Base-by-base conservation (phyloP, 2,329 filamentous ascomycete species). In the Cytospora schulzeri region DNA sequence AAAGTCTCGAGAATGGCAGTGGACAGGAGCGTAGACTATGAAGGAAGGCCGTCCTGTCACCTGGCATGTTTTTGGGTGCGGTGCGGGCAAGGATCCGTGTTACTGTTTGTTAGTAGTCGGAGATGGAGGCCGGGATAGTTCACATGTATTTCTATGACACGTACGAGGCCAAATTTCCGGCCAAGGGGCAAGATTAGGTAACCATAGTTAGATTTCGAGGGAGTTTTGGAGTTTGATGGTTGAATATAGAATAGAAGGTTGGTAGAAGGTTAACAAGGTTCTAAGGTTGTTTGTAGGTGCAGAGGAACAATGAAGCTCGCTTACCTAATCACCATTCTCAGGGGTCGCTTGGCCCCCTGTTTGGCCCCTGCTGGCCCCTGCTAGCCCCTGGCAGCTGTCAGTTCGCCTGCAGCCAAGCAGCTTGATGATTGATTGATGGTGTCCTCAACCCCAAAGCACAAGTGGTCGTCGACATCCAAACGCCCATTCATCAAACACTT, bases 341-440 rank as follows among this genome's bases (percentile, higher is more conserved):
- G 45, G 45, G 45, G 45, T 24, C 11, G 19, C 41, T 19, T 45
- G 41, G 33, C 11, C 33, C 33, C 33, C 33, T 31, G 9, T 15
- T 19, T 45, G 17, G 41, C 41, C 41, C 41, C 41, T 22, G 19
- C 19, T 45, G 7, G n/a, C 41, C 45, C 41, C 41, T 45, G 38
- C 38, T 45, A n/a, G n/a, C 41, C 41, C 41, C 41, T 48, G 45
- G n/a, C 45, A 48, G 45, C 45, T 22, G 22, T 12, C 45, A 41
- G n/a, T n/a, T 41, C 38, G 38, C 5, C 41, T 19, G 41, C 41
- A 24, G n/a, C 15, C 45, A 48, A 48, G 60, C 60, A 51, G 60
- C 60, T 31, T 56, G 60, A 53, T 51, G 59, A 56, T 62, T 51
- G 59, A 56, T 62, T 41, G 59, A 62, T 62, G 51, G 60, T 62